Base-by-base conservation (phyloP, 2,329 filamentous ascomycete species). In the Exophiala viscosa region DNA sequence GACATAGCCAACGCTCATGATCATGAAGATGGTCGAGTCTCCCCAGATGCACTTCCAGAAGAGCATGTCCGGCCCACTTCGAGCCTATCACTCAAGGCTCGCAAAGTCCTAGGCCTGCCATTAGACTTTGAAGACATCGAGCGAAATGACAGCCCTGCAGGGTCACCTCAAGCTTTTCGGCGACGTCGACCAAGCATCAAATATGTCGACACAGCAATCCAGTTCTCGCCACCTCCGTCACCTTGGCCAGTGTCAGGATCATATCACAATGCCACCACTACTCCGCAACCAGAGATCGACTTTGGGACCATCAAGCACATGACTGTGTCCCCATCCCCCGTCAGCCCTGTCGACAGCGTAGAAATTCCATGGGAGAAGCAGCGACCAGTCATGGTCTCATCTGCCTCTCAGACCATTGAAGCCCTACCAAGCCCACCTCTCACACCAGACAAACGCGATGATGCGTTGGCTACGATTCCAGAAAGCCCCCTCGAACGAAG, bases 161-260 rank as follows among this genome's bases (percentile, higher is more conserved):
- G 41, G 15, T 39, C 40, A 7, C 44, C 50, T 3, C 10, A 20
- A 28, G 50, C 50, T 17, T 41, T 42, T 13, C 23, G 45, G 7
- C 52, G 38, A 28, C 49, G 35, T 38, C 47, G 44, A 36, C 11
- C 36, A n/a, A 57, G 48, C 47, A 47, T 57, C 39, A 73, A 76
- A 53, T 95, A 93, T 72, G 80, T 81, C 35, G 88, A 95, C 64
- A 80, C 79, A n/a, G 88, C 85, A 3, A 78, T 89, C 31, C 91
- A 96, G 67, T 93, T 82, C 64, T 93, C 90, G 32, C 90, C 90
- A 41, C 89, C 89, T 1, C 79, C 86, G 2, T 95, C 90, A 2
- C 89, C 89, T 1, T 76, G 75, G 61, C 50, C 77, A 39, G 45
- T 60, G 35, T 55, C 61, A 20, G 60, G 57, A n/a, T 41, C 40